A percentile compares a stretch with the other conserved stretches of the same genome.
Evolutionary conservation across 495 filamentous ascomycete species (phyloP).

Genomic region (Darksidea phi): DNA sequence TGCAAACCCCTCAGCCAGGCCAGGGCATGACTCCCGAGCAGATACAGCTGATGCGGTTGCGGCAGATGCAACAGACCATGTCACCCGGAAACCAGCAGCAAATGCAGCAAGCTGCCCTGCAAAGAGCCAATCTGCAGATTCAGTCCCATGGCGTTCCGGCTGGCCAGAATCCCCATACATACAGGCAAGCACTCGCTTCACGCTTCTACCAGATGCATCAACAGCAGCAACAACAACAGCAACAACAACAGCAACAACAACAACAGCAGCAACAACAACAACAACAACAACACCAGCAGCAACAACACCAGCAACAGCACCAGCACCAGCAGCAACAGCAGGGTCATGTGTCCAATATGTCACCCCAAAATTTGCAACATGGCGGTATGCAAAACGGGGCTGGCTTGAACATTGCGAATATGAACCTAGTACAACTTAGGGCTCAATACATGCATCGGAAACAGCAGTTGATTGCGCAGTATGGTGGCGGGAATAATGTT

Average conservation of each 20-base stretch:
- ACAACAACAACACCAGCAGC: conserved; percentile 12
- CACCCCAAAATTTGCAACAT: conserved; percentile 1
- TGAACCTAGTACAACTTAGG: neutral
- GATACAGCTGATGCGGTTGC: conserved; percentile 24
- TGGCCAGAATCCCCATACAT: conserved; percentile 22
- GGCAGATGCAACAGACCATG: conserved; percentile 10
- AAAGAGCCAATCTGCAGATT: conserved; percentile 19
- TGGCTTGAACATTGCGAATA: neutral
- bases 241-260: conserved; percentile 2
- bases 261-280: conserved; percentile 17
- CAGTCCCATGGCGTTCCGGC: conserved; percentile 20
- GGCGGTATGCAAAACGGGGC: neutral
- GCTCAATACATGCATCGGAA: conserved; percentile 2
- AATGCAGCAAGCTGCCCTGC: conserved; percentile 19
- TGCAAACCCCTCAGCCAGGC: conserved; percentile 31
- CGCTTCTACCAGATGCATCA: conserved; percentile 12
- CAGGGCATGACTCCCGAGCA: conserved; percentile 38
- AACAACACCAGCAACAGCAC: conserved; percentile 8
- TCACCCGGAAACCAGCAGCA: conserved; percentile 3
- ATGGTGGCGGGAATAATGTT: neutral
- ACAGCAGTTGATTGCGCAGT: neutral
- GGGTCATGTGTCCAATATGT: conserved; percentile 12
- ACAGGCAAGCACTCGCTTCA: conserved; percentile 16
- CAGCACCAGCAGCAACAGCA: neutral
- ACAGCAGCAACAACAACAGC: conserved; percentile 5